Evolutionary conservation across 192 early-diverging fungal species (phyloP).

Genomic region (Coemansia sp.): DNA sequence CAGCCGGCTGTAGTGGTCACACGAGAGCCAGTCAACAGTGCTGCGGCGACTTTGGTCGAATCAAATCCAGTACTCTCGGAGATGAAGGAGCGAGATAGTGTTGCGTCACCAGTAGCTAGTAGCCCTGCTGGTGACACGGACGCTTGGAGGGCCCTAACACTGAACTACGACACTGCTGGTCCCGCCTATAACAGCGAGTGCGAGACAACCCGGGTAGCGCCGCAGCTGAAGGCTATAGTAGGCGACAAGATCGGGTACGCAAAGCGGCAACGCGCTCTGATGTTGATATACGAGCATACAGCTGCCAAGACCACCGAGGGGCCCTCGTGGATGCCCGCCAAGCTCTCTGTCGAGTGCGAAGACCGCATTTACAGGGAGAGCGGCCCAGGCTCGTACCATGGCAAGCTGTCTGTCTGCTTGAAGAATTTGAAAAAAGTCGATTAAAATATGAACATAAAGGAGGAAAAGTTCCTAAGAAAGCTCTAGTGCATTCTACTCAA

Average conservation of each 20-base stretch:
- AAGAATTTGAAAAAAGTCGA: slow-evolving; percentile 22
- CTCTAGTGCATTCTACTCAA: not conserved
- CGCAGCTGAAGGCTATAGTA: slow-evolving; percentile 32
- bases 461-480: not conserved
- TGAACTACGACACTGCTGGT: slow-evolving; percentile 27
- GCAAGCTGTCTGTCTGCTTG: slow-evolving; percentile 22
- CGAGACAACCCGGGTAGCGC: slow-evolving; percentile 9
- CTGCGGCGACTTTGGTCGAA: not conserved
- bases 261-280: slow-evolving; percentile 26
- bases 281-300: slow-evolving; percentile 14
- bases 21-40: not conserved
- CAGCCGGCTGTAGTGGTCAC: not conserved
- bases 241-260: slow-evolving; percentile 32
- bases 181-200: slow-evolving; percentile 24
- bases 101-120: not conserved
- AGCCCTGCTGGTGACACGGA: not conserved
- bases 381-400: slow-evolving; percentile 33
- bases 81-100: not conserved
- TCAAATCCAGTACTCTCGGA: not conserved
- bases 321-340: slow-evolving; percentile 18
- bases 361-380: slow-evolving; percentile 13
- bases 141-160: slow-evolving; percentile 30
- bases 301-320: not conserved
- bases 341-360: slow-evolving; percentile 22
- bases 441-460: not conserved